Conservation (phyloP, 2,329 filamentous ascomycete species). For the Bipolaris victoriae region DNA sequence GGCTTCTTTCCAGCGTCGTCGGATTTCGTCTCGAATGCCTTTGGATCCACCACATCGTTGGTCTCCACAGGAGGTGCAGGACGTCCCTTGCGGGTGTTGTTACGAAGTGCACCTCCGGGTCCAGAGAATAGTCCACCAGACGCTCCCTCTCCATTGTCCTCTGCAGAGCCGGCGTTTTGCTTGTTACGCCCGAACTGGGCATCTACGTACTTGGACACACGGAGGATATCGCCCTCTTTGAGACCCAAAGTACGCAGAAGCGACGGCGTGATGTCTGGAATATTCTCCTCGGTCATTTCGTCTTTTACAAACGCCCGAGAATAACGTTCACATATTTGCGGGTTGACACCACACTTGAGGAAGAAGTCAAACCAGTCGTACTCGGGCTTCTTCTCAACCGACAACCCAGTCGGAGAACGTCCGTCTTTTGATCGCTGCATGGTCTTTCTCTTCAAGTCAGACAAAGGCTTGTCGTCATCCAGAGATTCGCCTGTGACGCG, state of each 20-base stretch:
- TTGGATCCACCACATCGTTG: constrained; percentile 84
- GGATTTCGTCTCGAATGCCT: constrained; percentile 73
- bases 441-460: constrained; percentile 71
- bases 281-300: constrained; percentile 92
- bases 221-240: constrained; percentile 94
- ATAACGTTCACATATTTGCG: constrained; percentile 93
- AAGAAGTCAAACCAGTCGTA: constrained; percentile 99
- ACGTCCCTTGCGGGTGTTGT: constrained; percentile 92
- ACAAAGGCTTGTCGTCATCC: constrained; percentile 89
- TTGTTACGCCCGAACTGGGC: constrained; percentile 72
- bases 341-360: constrained; percentile 86
- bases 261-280: constrained; percentile 85
- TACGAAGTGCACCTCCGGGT: constrained; percentile 85
- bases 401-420: constrained; percentile 61
- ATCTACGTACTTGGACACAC: constrained; percentile 89
- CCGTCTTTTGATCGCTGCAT: constrained; percentile 59
- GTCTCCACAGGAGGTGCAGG: constrained; percentile 86
- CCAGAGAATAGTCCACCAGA: constrained; percentile 89
- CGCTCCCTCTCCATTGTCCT: constrained; percentile 63
- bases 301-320: constrained; percentile 87
- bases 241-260: constrained; percentile 88
- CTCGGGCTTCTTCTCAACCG: constrained; percentile 71
- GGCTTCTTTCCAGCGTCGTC: constrained; percentile 53
- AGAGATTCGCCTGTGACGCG: constrained; percentile 83
- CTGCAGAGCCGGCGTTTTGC: constrained; percentile 61